Base-by-base conservation (phyloP, 495 filamentous ascomycete genomes). In the Parmelia sp. region DNA sequence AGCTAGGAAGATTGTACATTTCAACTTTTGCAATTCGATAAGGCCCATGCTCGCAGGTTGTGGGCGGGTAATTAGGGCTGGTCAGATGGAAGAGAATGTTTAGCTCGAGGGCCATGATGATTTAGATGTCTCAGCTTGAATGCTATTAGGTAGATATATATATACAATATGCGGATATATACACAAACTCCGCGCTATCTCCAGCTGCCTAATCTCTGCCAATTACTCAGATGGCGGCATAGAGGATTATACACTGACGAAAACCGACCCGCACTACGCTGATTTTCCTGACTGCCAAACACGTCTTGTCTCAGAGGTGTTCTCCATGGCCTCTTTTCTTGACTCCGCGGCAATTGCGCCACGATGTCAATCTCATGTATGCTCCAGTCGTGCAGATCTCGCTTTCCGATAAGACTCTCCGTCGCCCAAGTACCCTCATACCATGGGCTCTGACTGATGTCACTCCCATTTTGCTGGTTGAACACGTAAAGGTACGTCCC, bases 391-490 rank as follows among this genome's bases (percentile, higher is more conserved):
- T 31, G 49, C 27, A 53, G 2, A 53, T 53, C 49, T 19, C 49
- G 29, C 25, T 53, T 53, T 14, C 27, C 27, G 19, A 53, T 53
- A 3, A 53, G 49, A 31, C 12, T 19, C 49, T 29, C 25, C 12
- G 49, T 53, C 49, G 49, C 49, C 49, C 49, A 53, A 0, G 49
- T 17, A 31, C 19, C 25, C 7, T 53, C 49, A 8, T 29, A 53
- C 49, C 49, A 53, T 6, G 49, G 49, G 19, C 25, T 29, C 19
- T 53, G 49, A 19, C 49, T 53, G 49, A 53, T 53, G 6, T 53
- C 49, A 15, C 56, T 58, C 10, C 56, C 56, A 14, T 58, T 58
- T 11, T 36, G 33, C 33, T 58, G 56, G 10, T 36, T 40, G 37
- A 58, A 58, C 15, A 58, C 56, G 23, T 58, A 36, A 8, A 58